Conservation (phyloP, 2,329 filamentous ascomycete genomes). For the Xylaria sp. region DNA sequence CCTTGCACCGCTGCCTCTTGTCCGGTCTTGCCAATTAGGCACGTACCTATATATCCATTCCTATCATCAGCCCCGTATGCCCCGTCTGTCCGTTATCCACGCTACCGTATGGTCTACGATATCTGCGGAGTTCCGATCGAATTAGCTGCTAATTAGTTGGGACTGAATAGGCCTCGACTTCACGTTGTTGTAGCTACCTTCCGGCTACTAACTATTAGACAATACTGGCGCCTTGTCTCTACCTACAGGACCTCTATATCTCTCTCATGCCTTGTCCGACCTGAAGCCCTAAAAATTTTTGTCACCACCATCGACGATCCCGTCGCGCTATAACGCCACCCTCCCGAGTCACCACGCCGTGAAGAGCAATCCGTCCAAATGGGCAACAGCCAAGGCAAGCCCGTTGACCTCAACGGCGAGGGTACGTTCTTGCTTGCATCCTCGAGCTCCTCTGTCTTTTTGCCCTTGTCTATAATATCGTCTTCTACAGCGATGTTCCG, state of each 20-base stretch:
- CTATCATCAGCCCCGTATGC: constrained; percentile 6
- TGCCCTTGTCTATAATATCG: neutral
- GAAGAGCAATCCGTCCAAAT: constrained; percentile 43
- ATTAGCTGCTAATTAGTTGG: constrained; percentile 20
- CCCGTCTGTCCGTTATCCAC: constrained; percentile 6
- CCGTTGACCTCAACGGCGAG: constrained; percentile 87
- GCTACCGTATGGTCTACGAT: neutral
- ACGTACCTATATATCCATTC: neutral
- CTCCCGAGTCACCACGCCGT: constrained; percentile 6
- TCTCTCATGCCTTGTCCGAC: constrained; percentile 18
- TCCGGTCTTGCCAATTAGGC: neutral
- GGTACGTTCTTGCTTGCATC: constrained; percentile 51
- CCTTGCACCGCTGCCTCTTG: constrained; percentile 15
- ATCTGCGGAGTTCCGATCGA: constrained; percentile 3
- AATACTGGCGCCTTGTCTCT: neutral
- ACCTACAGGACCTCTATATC: neutral
- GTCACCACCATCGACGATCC: constrained; percentile 2
- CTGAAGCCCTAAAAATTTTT: constrained; percentile 6
- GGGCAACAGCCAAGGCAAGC: constrained; percentile 95
- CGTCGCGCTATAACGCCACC: constrained; percentile 3
- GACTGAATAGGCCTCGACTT: constrained; percentile 8
- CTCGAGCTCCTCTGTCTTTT: neutral
- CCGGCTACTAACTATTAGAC: neutral
- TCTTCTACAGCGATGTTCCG: neutral
- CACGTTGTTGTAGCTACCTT: neutral